A percentile compares a stretch with the other conserved stretches of the same genome.
These are phyloP conservation scores for Fusarium virguliforme DNA, from an alignment of 2,329 filamentous ascomycete species.

Conservation along the genomic window DNA sequence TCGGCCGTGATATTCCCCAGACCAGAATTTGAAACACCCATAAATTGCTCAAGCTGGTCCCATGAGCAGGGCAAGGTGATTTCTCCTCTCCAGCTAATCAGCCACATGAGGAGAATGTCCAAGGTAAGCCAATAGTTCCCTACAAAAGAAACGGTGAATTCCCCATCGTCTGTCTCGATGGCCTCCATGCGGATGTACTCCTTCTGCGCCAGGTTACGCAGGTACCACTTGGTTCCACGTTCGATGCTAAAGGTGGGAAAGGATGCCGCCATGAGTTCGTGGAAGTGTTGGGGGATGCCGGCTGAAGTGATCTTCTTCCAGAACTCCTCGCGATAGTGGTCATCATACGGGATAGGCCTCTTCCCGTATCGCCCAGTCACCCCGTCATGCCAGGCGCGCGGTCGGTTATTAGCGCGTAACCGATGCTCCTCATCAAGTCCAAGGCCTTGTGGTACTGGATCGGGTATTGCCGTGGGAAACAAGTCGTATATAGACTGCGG, in stretches of 20 bases:
- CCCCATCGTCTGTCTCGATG: background rate
- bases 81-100: conserved; percentile 29
- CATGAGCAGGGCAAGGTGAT: background rate
- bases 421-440: background rate
- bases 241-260: background rate
- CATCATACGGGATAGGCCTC: conserved; percentile 8
- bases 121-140: conserved; percentile 24
- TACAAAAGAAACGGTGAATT: background rate
- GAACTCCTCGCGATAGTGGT: background rate
- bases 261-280: background rate
- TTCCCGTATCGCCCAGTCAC: background rate
- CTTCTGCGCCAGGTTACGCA: conserved; percentile 20
- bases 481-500: conserved; percentile 6
- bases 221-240: conserved; percentile 19
- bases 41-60: conserved; percentile 9
- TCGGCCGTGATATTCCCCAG: background rate
- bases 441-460: background rate
- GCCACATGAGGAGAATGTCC: conserved; percentile 26
- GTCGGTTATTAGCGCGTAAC: background rate
- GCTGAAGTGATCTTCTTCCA: background rate
- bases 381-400: background rate
- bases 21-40: background rate
- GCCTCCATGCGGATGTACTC: conserved; percentile 37
- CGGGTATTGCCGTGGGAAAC: background rate
- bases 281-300: background rate